Base-by-base conservation (phyloP, 2,329 filamentous ascomycete species). In the Curvularia lunata region DNA sequence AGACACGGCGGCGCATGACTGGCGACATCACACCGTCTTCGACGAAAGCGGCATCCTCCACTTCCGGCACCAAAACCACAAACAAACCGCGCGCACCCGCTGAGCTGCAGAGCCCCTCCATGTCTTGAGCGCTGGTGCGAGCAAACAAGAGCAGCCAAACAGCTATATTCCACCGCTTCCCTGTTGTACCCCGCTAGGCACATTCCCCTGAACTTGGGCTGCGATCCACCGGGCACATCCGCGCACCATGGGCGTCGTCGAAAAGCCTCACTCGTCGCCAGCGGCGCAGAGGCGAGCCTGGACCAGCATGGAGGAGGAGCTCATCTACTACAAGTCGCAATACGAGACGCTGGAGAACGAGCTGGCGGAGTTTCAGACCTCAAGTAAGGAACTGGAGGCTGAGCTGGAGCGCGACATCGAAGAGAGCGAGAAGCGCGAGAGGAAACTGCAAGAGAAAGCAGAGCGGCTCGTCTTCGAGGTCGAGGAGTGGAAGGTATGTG, bases 361-460 rank as follows among this genome's bases (percentile, higher is more conserved):
- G 78, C 86, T 99, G 60, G 86, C 91, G 62, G 95, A 99, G 72
- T 99, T 99, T 76, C 91, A 97, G 73, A 85, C 91, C 56, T 97
- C 92, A 53, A 97, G 93, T 78, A 91, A 92, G 76, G 95, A 98
- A 77, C 85, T 99, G 28, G 95, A 99, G 78, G 87, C 90, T 47
- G 95, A 98, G 78, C 83, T 99, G 52, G 95, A 99, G 79, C 96
- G 93, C 81, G 95, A 99, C 76, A 89, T 99, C 56, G 94, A 98
- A 70, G 90, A 91, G 43, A 93, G 93, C 43, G 95, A 99, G 82
- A 96, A 96, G 81, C 87, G 92, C 69, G 94, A 98, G 80, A 86
- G 92, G 63, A 83, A 88, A 64, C 79, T 97, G 68, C 89, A 93
- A 76, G 90, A 96, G 77, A 96, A 94, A 81, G 90, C 91, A 0